phyloP scores from a whole-genome alignment of 2,329 filamentous ascomycete species.

The Pyrenochaeta sp. region DNA sequence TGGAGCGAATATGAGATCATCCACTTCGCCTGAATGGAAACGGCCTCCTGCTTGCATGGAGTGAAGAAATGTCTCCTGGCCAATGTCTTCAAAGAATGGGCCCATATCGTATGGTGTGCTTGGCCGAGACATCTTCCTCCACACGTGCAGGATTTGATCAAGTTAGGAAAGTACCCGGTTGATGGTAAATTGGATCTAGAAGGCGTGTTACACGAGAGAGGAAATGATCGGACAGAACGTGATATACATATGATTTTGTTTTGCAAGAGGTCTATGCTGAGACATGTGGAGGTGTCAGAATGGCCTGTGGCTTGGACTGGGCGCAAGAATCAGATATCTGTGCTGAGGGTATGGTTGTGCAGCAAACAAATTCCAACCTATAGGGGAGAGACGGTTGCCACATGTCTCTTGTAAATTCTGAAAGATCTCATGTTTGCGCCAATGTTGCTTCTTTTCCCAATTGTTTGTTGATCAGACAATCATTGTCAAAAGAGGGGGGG shows the following conservation, averaged over 20 bases:
- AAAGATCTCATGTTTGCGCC: background rate
- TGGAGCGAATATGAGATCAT: slow-evolving; percentile 8
- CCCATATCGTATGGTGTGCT: slow-evolving; percentile 7
- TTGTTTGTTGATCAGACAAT: background rate
- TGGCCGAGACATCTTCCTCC: slow-evolving; percentile 34
- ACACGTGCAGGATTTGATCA: too few species aligned
- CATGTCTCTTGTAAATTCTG: background rate
- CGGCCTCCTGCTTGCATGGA: slow-evolving; percentile 15
- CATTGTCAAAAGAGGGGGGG: too few species aligned
- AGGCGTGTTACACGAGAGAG: slow-evolving; percentile 30
- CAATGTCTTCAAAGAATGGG: slow-evolving; percentile 2
- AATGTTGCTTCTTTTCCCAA: too few species aligned
- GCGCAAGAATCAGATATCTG: slow-evolving; percentile 13
- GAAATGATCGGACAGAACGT: slow-evolving; percentile 12
- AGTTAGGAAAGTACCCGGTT: slow-evolving; percentile 7
- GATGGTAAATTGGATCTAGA: slow-evolving; percentile 4
- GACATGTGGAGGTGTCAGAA: slow-evolving; percentile 24
- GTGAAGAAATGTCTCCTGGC: slow-evolving; percentile 14
- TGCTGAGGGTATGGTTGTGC: slow-evolving; percentile 1
- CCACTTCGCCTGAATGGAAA: slow-evolving; percentile 11
- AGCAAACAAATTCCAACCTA: too few species aligned
- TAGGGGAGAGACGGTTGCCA: too few species aligned
- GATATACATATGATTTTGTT: slow-evolving; percentile 29
- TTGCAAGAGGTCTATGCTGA: slow-evolving; percentile 27
- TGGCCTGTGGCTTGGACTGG: slow-evolving; percentile 10